Evolutionary conservation across 495 filamentous ascomycete genomes (phyloP).

Genomic region (Collariella sp.): DNA sequence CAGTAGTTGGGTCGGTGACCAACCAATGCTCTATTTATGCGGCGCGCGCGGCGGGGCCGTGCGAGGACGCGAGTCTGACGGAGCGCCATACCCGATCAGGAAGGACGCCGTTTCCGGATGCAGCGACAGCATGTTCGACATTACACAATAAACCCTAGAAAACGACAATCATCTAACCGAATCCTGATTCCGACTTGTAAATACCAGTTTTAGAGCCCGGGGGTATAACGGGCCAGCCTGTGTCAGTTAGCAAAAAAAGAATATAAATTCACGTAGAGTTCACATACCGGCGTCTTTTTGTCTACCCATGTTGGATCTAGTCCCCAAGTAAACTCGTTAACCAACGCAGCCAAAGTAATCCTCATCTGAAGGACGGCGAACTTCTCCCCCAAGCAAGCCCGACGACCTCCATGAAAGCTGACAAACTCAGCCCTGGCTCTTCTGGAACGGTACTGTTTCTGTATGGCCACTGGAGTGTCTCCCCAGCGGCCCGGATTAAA

Average conservation of each 20-base stretch:
- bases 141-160: no score
- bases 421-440: constrained; percentile 23
- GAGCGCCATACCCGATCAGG: no score
- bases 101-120: no score
- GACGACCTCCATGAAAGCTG: constrained; percentile 28
- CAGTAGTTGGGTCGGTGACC: no score
- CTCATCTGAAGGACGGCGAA: constrained; percentile 17
- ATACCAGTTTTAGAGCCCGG: neutral
- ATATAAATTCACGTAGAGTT: neutral
- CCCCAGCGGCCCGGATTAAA: constrained; percentile 15
- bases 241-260: neutral
- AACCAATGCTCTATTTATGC: no score
- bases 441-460: constrained; percentile 14
- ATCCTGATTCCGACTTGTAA: neutral
- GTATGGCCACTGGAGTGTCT: constrained; percentile 1
- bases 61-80: no score
- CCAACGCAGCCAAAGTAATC: constrained; percentile 6
- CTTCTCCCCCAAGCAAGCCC: constrained; percentile 27
- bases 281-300: constrained; percentile 10
- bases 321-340: constrained; percentile 2
- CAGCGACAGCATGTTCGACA: no score
- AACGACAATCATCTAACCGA: no score
- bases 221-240: constrained; percentile 5
- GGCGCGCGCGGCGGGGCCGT: no score
- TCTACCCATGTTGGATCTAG: constrained; percentile 12